phyloP scores from a whole-genome alignment of 2,329 filamentous ascomycete species.

The Monilinia polystroma region DNA sequence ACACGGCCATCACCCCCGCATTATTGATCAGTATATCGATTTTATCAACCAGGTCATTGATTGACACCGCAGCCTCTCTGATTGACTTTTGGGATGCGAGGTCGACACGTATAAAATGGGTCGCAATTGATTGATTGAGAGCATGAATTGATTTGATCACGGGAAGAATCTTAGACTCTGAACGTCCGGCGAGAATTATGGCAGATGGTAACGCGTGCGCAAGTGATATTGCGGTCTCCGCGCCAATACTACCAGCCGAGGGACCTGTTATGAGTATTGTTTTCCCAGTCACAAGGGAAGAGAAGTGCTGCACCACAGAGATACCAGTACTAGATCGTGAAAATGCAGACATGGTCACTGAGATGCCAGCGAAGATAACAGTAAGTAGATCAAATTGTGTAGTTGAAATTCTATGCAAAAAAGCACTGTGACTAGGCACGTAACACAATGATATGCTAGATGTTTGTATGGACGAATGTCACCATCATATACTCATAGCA shows the following conservation, averaged over 20 bases:
- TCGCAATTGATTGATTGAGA: constrained; percentile 24
- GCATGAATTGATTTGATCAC: constrained; percentile 27
- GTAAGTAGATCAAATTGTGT: not conserved
- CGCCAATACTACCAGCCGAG: constrained; percentile 27
- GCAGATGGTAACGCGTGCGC: constrained; percentile 30
- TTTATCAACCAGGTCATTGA: constrained; percentile 41
- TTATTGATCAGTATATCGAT: constrained; percentile 48
- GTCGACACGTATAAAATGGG: constrained; percentile 34
- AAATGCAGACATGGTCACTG: not conserved
- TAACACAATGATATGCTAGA: not conserved
- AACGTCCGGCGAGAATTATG: constrained; percentile 30
- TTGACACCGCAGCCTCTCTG: constrained; percentile 10
- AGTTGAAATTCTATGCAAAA: not conserved
- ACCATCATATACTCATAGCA: constrained; percentile 1
- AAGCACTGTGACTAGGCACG: no score
- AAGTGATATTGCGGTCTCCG: constrained; percentile 30
- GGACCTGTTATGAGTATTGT: constrained; percentile 30
- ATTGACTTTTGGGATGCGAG: constrained; percentile 43
- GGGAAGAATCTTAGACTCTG: constrained; percentile 30
- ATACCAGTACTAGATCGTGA: constrained; percentile 8
- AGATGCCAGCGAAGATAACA: not conserved
- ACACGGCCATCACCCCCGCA: constrained; percentile 46
- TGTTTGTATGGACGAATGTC: not conserved
- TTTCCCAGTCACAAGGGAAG: not conserved
- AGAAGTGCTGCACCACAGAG: constrained; percentile 6